phyloP scores from a whole-genome alignment of 306 rosid genomes.

The Cotoneaster glaucophyllus region DNA sequence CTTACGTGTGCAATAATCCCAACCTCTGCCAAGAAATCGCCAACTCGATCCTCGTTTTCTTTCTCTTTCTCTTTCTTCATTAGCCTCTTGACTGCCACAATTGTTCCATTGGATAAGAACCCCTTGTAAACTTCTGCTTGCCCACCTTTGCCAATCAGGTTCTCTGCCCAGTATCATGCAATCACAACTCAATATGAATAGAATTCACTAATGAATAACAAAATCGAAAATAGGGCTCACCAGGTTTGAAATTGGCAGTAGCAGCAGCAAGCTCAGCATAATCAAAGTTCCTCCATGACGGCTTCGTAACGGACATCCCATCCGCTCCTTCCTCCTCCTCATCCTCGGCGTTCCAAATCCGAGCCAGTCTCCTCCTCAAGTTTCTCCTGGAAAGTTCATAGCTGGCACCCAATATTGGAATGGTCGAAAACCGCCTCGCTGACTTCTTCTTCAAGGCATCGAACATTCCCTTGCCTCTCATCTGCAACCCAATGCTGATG shows the following conservation, averaged over 20 bases:
- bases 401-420: conserved; percentile 42
- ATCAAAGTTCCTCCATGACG: conserved; percentile 82
- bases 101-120: conserved; percentile 47
- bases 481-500: conserved; percentile 24
- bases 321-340: not conserved
- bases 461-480: conserved; percentile 50
- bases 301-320: conserved; percentile 40
- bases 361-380: conserved; percentile 46
- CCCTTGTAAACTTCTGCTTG: conserved; percentile 95
- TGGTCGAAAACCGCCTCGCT: conserved; percentile 35
- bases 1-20: conserved; percentile 89
- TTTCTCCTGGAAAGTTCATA: conserved; percentile 43
- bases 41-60: conserved; percentile 58
- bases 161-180: conserved; percentile 33
- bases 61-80: conserved; percentile 54
- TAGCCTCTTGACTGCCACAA: conserved; percentile 78
- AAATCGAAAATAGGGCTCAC: conserved; percentile 16
- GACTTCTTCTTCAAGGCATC: conserved; percentile 56
- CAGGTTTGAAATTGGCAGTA: conserved; percentile 55
- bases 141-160: conserved; percentile 88
- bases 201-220: not conserved
- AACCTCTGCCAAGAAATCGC: conserved; percentile 79
- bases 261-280: conserved; percentile 62
- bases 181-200: not conserved
- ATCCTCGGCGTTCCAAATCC: conserved; percentile 61